Evolutionary conservation across 2,329 filamentous ascomycete species (phyloP).

Genomic region (Hypoxylon sp.): DNA sequence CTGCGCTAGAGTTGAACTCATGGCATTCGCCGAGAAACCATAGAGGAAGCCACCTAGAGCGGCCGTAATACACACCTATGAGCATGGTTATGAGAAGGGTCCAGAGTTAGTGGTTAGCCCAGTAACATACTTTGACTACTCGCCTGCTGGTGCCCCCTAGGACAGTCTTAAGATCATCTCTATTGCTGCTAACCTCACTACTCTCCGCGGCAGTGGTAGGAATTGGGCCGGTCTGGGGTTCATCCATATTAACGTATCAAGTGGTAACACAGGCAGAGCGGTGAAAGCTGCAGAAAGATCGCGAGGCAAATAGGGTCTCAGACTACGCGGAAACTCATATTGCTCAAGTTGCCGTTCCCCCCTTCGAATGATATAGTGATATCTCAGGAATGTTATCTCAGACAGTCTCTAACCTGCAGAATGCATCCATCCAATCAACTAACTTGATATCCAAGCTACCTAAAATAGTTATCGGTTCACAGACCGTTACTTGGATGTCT

Average conservation of each 20-base stretch:
- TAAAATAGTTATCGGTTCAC: background rate
- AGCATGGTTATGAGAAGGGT: conserved; percentile 6
- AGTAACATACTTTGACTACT: conserved; percentile 23
- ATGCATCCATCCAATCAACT: background rate
- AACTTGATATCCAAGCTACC: background rate
- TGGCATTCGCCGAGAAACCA: conserved; percentile 52
- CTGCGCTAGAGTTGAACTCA: conserved; percentile 52
- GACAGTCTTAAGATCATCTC: conserved; percentile 5
- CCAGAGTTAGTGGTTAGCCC: background rate
- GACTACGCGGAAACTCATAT: background rate
- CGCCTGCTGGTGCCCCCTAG: conserved; percentile 20
- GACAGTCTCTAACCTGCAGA: background rate
- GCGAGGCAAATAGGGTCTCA: background rate
- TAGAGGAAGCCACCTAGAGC: conserved; percentile 52
- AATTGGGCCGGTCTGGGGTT: background rate
- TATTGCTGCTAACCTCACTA: conserved; percentile 12
- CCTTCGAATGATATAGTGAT: background rate
- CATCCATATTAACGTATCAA: conserved; percentile 7
- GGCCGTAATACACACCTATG: conserved; percentile 45
- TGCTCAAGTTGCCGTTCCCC: background rate
- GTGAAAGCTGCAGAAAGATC: too few relatives aligned
- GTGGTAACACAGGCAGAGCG: background rate
- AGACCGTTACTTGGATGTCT: conserved; percentile 1
- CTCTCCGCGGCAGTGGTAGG: background rate
- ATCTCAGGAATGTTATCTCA: background rate